Evolutionary conservation across 164 flowering plant species (phyloP).

Genomic region (Vitis labrusca): DNA sequence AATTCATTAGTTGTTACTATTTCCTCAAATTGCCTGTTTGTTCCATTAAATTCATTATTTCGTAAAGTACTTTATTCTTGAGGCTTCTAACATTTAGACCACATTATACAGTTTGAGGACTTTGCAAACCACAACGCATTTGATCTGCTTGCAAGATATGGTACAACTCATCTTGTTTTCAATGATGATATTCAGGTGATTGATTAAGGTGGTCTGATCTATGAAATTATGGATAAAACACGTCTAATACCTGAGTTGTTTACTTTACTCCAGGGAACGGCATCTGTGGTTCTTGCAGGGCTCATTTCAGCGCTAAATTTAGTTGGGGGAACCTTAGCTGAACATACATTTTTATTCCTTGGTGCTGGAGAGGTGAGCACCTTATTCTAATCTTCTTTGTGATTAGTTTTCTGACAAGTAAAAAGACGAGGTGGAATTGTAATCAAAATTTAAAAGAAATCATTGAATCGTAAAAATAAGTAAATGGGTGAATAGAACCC

Average conservation of each 20-base stretch:
- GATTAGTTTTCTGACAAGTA: not conserved
- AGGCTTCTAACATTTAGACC: not conserved
- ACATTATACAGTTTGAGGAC: constrained; percentile 44
- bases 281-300: constrained; percentile 55
- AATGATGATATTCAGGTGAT: constrained; percentile 55
- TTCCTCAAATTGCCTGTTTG: too few relatives aligned
- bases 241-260: not conserved
- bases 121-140: constrained; percentile 57
- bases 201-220: not conserved
- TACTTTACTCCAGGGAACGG: constrained; percentile 18
- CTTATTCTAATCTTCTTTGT: not conserved
- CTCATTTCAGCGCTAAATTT: constrained; percentile 39
- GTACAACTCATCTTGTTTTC: constrained; percentile 52
- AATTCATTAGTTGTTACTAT: too few relatives aligned
- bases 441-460: too few relatives aligned
- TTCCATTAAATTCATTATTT: not conserved
- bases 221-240: not conserved
- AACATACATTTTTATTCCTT: constrained; percentile 44
- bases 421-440: too few relatives aligned
- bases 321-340: constrained; percentile 41
- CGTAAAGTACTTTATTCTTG: not conserved
- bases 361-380: constrained; percentile 54
- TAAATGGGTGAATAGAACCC: too few relatives aligned
- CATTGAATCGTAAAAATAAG: too few relatives aligned
- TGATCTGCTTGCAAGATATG: constrained; percentile 43